Base-by-base conservation (phyloP, 2,329 filamentous ascomycete genomes). In the Ophiostoma sp. region DNA sequence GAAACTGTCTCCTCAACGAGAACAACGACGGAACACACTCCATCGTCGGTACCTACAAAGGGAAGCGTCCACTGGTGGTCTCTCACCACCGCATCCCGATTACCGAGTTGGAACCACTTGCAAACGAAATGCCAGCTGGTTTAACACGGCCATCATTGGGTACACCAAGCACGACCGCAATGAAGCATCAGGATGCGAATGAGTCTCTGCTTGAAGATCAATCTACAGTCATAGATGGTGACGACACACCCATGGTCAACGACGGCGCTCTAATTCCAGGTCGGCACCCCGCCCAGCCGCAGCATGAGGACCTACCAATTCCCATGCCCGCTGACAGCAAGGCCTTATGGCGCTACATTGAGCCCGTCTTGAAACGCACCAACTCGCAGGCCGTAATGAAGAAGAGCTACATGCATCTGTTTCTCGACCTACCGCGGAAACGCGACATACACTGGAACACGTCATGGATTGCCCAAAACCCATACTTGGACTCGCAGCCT, bases 381-480 rank as follows among this genome's bases (percentile, higher is more conserved):
- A 60, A 70, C 62, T 0, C 44, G 64, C 1, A 67, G 73, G 4
- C 76, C 74, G 31, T 39, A 2, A 54, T 68, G 1, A 10, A 39
- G 0, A 68, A 39, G 1, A 76, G 75, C 15, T 76, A 75, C 68
- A 73, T 77, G 1, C 66, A 20, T 5, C 67, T 74, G 1, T 75
- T 78, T 15, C 54, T 78, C n/a, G 48, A 54, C 15, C 72, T 77
- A 2, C 76, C 74, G 4, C 74, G 74, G 0, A 68, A 76, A 13
- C 77, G 78, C 7, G 73, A 77, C 1, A 67, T 79, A 3, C 71
- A 73, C 41, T 78, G 76, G 76, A 79, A 79, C 39, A 41, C 67
- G 23, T 1, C 52, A 1, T 74, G 77, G 73, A 70, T 73, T 10
- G 44, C 17, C 20, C 66, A 69, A 0, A 67, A 74, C 60, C 72